Evolutionary conservation across 2,329 filamentous ascomycete genomes (phyloP).

Genomic region (Blumeria graminis): DNA sequence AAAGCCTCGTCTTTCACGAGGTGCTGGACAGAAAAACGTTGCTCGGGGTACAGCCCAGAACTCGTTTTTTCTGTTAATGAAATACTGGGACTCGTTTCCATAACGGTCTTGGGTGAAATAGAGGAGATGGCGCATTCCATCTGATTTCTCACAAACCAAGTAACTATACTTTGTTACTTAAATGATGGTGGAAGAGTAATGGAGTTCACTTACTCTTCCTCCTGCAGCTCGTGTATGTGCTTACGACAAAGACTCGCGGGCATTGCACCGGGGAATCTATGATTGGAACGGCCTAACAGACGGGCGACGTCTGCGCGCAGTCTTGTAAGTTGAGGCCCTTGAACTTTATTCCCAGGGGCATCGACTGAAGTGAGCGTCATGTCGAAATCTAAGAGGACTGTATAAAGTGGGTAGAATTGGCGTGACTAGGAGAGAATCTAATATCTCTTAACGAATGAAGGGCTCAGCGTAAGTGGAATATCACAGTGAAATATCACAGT

Average conservation of each 20-base stretch:
- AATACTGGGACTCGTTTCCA: slow-evolving; percentile 49
- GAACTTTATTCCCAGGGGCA: slow-evolving; percentile 40
- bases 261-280: slow-evolving; percentile 69
- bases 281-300: slow-evolving; percentile 43
- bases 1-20: slow-evolving; percentile 37
- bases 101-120: slow-evolving; percentile 52
- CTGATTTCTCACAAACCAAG: slow-evolving; percentile 95
- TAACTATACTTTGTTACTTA: slow-evolving; percentile 29
- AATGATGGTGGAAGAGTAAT: background rate
- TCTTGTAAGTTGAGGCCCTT: slow-evolving; percentile 29
- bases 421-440: no score
- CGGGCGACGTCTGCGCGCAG: slow-evolving; percentile 52
- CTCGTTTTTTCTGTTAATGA: slow-evolving; percentile 95
- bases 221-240: slow-evolving; percentile 58
- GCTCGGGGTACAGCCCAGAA: slow-evolving; percentile 60
- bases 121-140: slow-evolving; percentile 80
- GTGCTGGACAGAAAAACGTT: slow-evolving; percentile 57
- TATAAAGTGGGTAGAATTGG: no score
- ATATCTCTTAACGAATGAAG: no score
- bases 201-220: slow-evolving; percentile 35
- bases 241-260: slow-evolving; percentile 72
- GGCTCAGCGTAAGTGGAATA: no score
- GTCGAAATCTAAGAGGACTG: background rate
- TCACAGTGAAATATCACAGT: no score
- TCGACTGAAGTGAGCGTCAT: slow-evolving; percentile 18